Evolutionary conservation across 768 basidiomycete genomes (phyloP).

Genomic region (Termitomyces sp.): DNA sequence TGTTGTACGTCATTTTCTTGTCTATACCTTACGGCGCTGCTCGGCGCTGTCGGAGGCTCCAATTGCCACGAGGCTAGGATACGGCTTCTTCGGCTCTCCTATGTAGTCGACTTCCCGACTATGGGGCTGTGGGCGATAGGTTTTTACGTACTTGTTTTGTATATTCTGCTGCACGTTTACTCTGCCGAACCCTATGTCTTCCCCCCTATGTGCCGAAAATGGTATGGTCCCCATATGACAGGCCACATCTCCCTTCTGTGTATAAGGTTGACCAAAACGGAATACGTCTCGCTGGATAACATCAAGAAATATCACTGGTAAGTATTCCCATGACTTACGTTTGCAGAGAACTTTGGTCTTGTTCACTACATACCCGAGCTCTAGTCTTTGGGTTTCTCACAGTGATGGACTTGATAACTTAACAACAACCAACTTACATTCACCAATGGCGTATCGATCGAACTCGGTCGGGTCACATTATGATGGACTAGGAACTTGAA

Average conservation of each 20-base stretch:
- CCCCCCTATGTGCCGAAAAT: not conserved
- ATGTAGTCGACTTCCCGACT: not conserved
- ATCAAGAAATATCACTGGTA: conserved; percentile 15
- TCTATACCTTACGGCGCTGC: not conserved
- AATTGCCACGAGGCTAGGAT: not conserved
- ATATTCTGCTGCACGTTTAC: not conserved
- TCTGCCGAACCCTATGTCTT: not conserved
- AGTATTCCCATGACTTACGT: conserved; percentile 40
- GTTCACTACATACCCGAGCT: not conserved
- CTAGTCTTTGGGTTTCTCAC: not conserved
- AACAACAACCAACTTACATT: not conserved
- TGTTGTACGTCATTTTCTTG: not conserved
- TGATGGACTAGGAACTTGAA: not conserved
- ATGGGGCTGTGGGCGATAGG: not conserved
- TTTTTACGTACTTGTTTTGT: not conserved
- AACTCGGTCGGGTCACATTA: not conserved
- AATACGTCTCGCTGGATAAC: not conserved
- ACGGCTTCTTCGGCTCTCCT: not conserved
- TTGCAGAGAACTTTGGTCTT: not conserved
- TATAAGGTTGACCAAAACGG: not conserved
- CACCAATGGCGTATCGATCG: not conserved
- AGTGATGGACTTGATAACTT: not conserved
- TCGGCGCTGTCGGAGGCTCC: no score
- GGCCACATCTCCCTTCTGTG: not conserved
- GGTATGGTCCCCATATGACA: not conserved